Percentiles rank a stretch among this genome's conserved stretches.
phyloP scores from a whole-genome alignment of 179 eudicot genomes.

The Sideroxylon spinosum region DNA sequence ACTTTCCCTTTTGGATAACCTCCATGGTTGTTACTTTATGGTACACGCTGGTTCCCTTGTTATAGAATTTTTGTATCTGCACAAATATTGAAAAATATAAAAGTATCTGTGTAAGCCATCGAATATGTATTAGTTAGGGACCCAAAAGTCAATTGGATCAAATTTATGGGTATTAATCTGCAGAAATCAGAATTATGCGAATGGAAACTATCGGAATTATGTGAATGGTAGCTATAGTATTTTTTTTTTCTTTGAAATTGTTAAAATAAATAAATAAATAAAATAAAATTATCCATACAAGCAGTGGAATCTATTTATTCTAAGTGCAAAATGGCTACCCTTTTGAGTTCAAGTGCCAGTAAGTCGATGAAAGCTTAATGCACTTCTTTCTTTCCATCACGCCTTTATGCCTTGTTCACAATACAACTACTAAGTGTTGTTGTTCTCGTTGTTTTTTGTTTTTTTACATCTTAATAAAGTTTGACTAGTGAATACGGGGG shows the following conservation, averaged over 20 bases:
- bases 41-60: too few species aligned
- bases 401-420: neutral
- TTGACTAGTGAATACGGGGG: neutral
- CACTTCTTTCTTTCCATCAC: neutral
- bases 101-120: neutral
- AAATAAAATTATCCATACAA: neutral
- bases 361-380: neutral
- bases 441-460: neutral
- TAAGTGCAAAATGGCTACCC: neutral
- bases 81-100: neutral
- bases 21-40: too few species aligned
- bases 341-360: neutral
- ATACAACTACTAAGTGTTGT: neutral
- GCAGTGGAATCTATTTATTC: neutral
- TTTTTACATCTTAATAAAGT: neutral
- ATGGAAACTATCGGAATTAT: neutral
- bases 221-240: neutral
- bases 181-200: neutral
- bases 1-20: too few species aligned
- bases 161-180: neutral
- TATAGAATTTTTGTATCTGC: too few species aligned
- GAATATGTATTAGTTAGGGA: too few species aligned
- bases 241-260: neutral
- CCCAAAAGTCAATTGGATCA: neutral
- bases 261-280: neutral